Evolutionary conservation across 306 rosid species (phyloP), one percentile per base, ranked within the genome.

Genomic region (Trichosanthes truncata): DNA sequence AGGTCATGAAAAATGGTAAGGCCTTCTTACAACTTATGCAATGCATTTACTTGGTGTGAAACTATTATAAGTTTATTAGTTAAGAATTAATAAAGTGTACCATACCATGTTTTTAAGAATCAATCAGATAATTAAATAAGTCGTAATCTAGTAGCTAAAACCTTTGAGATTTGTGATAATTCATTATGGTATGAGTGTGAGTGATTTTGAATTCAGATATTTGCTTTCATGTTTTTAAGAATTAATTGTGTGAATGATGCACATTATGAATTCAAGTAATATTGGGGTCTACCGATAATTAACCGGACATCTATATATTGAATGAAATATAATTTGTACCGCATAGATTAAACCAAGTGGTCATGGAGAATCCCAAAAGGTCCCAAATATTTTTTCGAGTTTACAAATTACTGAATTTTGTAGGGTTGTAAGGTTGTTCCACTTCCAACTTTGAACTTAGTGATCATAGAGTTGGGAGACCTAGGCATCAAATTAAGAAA

Each of bases 1-100:
- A 94, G 84, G 98, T 94, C 74, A 92, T 94, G 98, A 94, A 79
- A 89, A 94, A 89, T 77, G 98, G 98, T 92, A 90, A 89, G 72
- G 45, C 76, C 66, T 81, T 53, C 53, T 82, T 72, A 66, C 81
- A 66, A 77, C 79, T 82, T 81, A 84, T 84, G 56, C 60, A 3
- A 26, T 74, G 12, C 6, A 73, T 26, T 48, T 25, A 46, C 60
- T 48, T 74, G 36, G 21, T 26, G 77, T 26, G 40, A 15, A 12
- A 25, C 57, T 25, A 43, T 46, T 46, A 0, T 48, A 74, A 74
- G 26, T 74, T 5, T 49, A 49, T 26, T 48, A 23, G 6, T 46
- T 46, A 25, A 72, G 5, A 41, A 25, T 7, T 40, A 20, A 20
- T 68, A 14, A 71, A 72, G 57, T 48, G 40, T 25, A 48, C 53